Conservation (phyloP, 441 rosid genomes). For the Gossypium armourianum region DNA sequence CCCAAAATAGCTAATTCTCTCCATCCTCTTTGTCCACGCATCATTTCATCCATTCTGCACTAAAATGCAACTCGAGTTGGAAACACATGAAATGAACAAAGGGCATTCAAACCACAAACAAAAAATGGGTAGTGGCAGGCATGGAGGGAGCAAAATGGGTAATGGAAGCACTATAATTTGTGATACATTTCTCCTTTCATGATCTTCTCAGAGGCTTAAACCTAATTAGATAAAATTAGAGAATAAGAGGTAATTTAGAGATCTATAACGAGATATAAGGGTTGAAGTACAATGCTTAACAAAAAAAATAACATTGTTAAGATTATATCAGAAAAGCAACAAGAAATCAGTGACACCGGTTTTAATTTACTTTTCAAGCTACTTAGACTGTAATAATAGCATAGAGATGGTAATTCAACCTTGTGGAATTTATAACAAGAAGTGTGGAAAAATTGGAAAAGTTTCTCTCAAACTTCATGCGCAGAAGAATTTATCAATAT, state of each 20-base stretch:
- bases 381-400: neutral
- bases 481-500: too few species aligned
- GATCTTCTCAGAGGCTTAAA: neutral
- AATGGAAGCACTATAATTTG: neutral
- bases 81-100: neutral
- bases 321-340: neutral
- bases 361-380: neutral
- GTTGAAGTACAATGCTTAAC: neutral
- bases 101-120: neutral
- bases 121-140: neutral
- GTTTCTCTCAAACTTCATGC: neutral
- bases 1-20: constrained; percentile 76
- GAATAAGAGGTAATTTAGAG: neutral
- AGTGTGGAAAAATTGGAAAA: neutral
- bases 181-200: neutral
- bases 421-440: neutral
- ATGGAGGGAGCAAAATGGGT: neutral
- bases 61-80: constrained; percentile 18
- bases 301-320: neutral
- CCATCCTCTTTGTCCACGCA: constrained; percentile 96
- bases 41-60: constrained; percentile 90
- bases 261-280: neutral
- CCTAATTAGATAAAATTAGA: neutral
- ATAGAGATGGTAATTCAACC: neutral
- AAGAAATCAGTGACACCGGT: neutral